These are phyloP conservation scores for Xylariomycetidae sp. DNA, from an alignment of 2,329 filamentous ascomycete species.

Conservation along the genomic window DNA sequence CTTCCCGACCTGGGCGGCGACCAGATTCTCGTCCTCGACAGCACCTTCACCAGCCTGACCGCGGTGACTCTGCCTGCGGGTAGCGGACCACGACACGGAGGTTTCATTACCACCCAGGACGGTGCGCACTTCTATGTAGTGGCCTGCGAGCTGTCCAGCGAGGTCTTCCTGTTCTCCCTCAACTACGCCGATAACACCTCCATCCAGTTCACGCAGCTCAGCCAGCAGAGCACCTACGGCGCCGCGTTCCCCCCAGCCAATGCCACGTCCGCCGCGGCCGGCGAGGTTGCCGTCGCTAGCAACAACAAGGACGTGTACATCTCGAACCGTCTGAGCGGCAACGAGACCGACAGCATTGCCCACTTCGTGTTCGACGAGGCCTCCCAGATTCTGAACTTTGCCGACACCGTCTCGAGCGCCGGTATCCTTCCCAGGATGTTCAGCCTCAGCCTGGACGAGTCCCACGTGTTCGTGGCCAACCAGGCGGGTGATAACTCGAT, in stretches of 20 bases:
- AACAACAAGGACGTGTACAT: constrained; percentile 44
- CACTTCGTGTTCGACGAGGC: constrained; percentile 34
- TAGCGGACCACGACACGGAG: constrained; percentile 47
- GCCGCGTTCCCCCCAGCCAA: constrained; percentile 29
- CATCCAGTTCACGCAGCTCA: constrained; percentile 32
- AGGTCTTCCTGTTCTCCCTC: constrained; percentile 38
- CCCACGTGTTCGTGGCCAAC: constrained; percentile 43
- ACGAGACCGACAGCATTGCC: constrained; percentile 41
- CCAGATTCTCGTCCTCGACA: constrained; percentile 41
- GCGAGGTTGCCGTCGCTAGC: constrained; percentile 38
- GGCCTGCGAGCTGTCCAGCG: constrained; percentile 42
- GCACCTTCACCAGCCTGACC: constrained; percentile 33
- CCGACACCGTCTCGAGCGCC: constrained; percentile 16
- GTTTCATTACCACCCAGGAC: constrained; percentile 35
- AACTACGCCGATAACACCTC: constrained; percentile 30
- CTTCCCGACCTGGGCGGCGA: constrained; percentile 47
- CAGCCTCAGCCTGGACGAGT: constrained; percentile 29
- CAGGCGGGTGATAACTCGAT: constrained; percentile 36
- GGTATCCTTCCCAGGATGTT: constrained; percentile 42
- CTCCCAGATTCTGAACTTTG: constrained; percentile 16
- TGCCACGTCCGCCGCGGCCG: constrained; percentile 35
- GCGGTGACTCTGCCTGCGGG: constrained; percentile 31
- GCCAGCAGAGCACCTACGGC: constrained; percentile 39
- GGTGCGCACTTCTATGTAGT: constrained; percentile 44
- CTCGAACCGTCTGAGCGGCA: constrained; percentile 45